Conservation (phyloP, 1,284 basidiomycete species). For the Ceratobasidium sp. region DNA sequence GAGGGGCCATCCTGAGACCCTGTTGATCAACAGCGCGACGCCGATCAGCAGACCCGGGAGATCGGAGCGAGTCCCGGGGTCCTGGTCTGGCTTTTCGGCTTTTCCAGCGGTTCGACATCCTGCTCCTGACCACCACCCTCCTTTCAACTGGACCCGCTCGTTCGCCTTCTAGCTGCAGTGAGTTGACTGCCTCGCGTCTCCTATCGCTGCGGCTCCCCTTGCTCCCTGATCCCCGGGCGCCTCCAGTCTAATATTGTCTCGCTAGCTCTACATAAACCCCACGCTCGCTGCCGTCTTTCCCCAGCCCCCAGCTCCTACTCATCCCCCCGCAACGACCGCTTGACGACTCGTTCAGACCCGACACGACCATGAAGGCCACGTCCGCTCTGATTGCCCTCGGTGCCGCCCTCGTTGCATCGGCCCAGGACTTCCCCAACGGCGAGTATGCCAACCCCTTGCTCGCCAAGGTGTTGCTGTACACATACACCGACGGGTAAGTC, state of each 20-base stretch:
- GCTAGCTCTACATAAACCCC: conserved; percentile 1
- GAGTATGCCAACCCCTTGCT: conserved; percentile 3
- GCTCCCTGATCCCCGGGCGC: conserved; percentile 5
- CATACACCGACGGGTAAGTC: conserved; percentile 32
- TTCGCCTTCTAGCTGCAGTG: conserved; percentile 6
- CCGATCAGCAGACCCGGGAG: conserved; percentile 19
- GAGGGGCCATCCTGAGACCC: neutral
- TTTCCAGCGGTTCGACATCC: neutral
- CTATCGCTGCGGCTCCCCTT: neutral
- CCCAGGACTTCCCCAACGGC: conserved; percentile 3
- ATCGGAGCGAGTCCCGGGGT: conserved; percentile 23
- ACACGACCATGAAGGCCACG: conserved; percentile 2
- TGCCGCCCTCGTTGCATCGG: neutral
- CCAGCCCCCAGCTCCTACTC: neutral
- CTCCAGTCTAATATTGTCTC: neutral
- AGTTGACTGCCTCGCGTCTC: neutral
- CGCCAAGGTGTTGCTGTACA: conserved; percentile 32
- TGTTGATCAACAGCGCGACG: neutral
- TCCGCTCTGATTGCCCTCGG: neutral
- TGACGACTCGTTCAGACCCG: neutral
- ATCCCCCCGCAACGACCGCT: neutral
- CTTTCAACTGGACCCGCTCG: neutral
- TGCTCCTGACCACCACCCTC: neutral
- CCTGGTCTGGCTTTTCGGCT: neutral
- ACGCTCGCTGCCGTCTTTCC: neutral